Evolutionary conservation across 495 filamentous ascomycete genomes (phyloP).

Genomic region (Apiosordaria backusii): DNA sequence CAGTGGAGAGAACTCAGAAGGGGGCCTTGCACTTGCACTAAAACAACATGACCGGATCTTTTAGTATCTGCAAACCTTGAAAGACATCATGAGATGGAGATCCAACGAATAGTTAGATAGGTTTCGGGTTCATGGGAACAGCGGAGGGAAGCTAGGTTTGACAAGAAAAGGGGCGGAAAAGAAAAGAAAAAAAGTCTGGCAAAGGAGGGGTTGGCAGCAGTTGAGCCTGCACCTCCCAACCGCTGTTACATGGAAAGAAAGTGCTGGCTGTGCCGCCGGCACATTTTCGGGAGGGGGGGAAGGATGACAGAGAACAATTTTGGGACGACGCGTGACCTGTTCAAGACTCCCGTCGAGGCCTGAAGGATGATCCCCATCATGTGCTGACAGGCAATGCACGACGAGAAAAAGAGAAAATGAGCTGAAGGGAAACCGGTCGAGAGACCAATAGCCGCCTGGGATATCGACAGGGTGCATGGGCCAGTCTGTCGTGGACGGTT

Average conservation of each 20-base stretch:
- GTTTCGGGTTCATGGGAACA: too few species aligned
- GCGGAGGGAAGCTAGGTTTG: too few species aligned
- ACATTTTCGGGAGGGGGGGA: not conserved
- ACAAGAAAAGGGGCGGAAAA: conserved; percentile 2
- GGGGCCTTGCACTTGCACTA: not conserved
- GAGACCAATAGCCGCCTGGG: conserved; percentile 1
- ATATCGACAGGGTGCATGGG: conserved; percentile 19
- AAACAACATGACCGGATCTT: conserved; percentile 1
- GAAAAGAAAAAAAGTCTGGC: not conserved
- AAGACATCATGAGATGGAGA: too few species aligned
- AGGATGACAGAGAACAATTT: too few species aligned
- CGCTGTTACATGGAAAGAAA: not conserved
- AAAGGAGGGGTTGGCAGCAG: not conserved
- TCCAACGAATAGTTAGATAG: not conserved
- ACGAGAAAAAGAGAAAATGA: not conserved
- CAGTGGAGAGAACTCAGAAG: not conserved
- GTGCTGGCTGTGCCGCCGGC: not conserved
- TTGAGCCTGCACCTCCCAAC: not conserved
- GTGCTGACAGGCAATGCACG: not conserved
- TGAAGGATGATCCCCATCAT: conserved; percentile 3
- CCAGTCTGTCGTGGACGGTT: conserved; percentile 3
- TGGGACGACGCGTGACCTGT: conserved; percentile 4
- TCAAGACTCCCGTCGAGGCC: conserved; percentile 3
- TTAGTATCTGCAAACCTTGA: too few species aligned
- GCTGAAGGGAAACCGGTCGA: not conserved